phyloP scores from a whole-genome alignment of 2,329 filamentous ascomycete genomes.

The Akanthomyces dipterigenus region DNA sequence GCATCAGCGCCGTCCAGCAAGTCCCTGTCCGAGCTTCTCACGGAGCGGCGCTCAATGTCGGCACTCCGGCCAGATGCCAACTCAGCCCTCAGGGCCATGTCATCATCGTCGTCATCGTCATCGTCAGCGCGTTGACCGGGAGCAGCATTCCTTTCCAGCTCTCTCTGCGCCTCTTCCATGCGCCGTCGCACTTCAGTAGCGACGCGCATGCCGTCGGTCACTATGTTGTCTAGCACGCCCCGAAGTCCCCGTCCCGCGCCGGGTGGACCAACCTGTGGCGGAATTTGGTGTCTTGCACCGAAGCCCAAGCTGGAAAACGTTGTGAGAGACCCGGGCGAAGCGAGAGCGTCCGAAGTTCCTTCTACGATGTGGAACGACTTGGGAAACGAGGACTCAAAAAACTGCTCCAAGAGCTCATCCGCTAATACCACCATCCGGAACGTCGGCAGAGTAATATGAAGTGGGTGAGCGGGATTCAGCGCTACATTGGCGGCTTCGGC shows the following conservation, averaged over 20 bases:
- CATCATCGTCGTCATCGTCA: slow-evolving; percentile 62
- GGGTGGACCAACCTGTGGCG: slow-evolving; percentile 33
- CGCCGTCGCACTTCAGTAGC: slow-evolving; percentile 84
- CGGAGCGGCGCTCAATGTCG: slow-evolving; percentile 56
- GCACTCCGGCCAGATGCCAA: slow-evolving; percentile 31
- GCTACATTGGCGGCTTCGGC: slow-evolving; percentile 80
- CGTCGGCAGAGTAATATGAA: slow-evolving; percentile 93
- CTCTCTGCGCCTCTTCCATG: slow-evolving; percentile 93
- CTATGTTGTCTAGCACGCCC: slow-evolving; percentile 93
- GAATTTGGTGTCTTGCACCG: slow-evolving; percentile 32
- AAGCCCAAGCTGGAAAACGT: slow-evolving; percentile 73
- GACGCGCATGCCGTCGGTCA: slow-evolving; percentile 94
- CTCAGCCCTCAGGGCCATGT: slow-evolving; percentile 28
- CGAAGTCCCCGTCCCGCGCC: slow-evolving; percentile 67
- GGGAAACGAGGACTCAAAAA: slow-evolving; percentile 94
- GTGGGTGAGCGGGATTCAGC: slow-evolving; percentile 83
- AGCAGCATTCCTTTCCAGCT: slow-evolving; percentile 72
- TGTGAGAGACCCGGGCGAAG: slow-evolving; percentile 55
- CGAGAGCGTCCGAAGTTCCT: slow-evolving; percentile 33
- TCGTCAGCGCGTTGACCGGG: slow-evolving; percentile 59
- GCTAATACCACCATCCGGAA: slow-evolving; percentile 98
- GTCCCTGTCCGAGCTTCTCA: slow-evolving; percentile 62
- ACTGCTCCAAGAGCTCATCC: slow-evolving; percentile 90
- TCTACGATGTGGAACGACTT: slow-evolving; percentile 86
- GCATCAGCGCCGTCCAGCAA: slow-evolving; percentile 69